These are phyloP conservation scores for Coix lacrymajobi DNA, from an alignment of 176 grass and related monocot genomes.

Conservation along the genomic window DNA sequence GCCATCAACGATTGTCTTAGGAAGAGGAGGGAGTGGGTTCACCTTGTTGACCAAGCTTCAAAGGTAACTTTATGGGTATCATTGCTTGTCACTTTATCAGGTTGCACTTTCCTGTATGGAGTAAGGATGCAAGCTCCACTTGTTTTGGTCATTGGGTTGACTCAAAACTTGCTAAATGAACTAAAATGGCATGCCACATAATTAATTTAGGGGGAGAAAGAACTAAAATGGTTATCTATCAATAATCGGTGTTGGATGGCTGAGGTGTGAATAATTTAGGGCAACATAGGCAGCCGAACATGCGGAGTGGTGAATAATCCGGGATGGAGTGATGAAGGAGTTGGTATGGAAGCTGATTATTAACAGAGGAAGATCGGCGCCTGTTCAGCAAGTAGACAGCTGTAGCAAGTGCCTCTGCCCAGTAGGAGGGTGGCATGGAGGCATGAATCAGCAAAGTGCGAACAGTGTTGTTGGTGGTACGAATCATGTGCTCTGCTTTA, in stretches of 20 bases:
- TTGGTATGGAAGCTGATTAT: too few species aligned
- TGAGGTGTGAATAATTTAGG: too few species aligned
- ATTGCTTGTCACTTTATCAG: neutral
- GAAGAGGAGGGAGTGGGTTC: constrained; percentile 73
- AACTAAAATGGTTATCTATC: neutral
- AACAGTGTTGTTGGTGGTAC: too few species aligned
- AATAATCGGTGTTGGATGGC: neutral
- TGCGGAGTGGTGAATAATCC: too few species aligned
- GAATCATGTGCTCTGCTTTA: too few species aligned
- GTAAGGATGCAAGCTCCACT: neutral
- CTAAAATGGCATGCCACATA: neutral
- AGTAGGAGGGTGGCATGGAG: too few species aligned
- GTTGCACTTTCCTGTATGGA: constrained; percentile 10
- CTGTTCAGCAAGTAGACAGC: too few species aligned
- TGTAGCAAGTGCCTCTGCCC: too few species aligned
- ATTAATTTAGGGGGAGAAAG: neutral
- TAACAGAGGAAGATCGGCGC: too few species aligned
- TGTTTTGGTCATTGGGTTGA: neutral
- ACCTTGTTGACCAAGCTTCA: constrained; percentile 69
- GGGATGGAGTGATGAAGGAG: too few species aligned
- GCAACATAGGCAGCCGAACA: too few species aligned
- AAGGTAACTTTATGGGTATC: constrained; percentile 40
- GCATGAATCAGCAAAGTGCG: too few species aligned
- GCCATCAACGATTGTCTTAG: constrained; percentile 80
- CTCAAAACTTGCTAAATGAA: neutral